Conservation (phyloP, 208 protist species). For the Entamoeba histolytica region DNA sequence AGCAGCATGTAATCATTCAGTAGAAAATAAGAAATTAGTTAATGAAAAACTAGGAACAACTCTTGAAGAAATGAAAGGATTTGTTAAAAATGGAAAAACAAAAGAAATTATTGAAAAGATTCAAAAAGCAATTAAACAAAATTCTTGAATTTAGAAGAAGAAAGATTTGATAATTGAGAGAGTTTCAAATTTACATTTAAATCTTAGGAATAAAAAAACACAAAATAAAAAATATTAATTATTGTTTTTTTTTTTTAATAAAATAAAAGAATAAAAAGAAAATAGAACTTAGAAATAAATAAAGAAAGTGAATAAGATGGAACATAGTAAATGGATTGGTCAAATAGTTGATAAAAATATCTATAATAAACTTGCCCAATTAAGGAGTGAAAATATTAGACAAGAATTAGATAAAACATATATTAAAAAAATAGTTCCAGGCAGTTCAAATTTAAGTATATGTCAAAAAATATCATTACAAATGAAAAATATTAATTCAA, state of each 20-base stretch:
- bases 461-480: background rate
- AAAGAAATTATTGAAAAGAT: background rate
- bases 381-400: background rate
- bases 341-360: background rate
- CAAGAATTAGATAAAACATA: too few relatives aligned
- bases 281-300: too few relatives aligned
- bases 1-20: background rate
- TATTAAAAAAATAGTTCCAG: background rate
- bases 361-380: background rate
- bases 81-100: background rate
- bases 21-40: background rate
- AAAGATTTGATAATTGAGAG: too few relatives aligned
- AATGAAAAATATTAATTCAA: background rate
- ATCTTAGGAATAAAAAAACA: too few relatives aligned
- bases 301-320: too few relatives aligned
- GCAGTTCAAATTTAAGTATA: background rate
- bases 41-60: background rate
- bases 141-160: too few relatives aligned
- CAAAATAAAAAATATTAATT: too few relatives aligned
- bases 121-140: background rate
- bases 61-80: background rate
- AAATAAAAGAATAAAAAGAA: too few relatives aligned
- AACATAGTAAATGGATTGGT: too few relatives aligned
- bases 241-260: too few relatives aligned
- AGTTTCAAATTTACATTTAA: too few relatives aligned